phyloP scores from a whole-genome alignment of 345 rosid species.

The Anacardium occidentale region DNA sequence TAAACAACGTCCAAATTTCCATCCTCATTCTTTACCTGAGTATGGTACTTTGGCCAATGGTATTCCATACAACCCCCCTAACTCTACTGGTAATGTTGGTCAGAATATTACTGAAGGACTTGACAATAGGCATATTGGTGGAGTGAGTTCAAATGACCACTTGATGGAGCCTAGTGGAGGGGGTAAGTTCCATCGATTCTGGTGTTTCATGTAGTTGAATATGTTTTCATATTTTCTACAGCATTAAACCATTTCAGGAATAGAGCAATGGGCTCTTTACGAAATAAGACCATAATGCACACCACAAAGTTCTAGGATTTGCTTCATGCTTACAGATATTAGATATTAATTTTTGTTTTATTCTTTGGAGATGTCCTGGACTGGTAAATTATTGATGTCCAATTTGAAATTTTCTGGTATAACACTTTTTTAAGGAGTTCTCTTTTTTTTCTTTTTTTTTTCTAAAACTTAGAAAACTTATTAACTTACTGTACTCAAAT shows the following conservation, averaged over 20 bases:
- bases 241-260: neutral
- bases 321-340: neutral
- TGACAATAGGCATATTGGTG: conserved; percentile 45
- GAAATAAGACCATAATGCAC: neutral
- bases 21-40: conserved; percentile 79
- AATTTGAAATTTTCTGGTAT: neutral
- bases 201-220: conserved; percentile 7
- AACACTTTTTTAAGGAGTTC: neutral
- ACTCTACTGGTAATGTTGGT: conserved; percentile 37
- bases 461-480: no score
- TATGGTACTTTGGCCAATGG: conserved; percentile 59
- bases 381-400: neutral
- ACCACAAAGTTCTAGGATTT: neutral
- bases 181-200: conserved; percentile 42
- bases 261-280: conserved; percentile 11
- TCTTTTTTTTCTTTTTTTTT: no score
- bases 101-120: conserved; percentile 51
- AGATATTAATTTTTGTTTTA: conserved; percentile 15
- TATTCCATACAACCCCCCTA: conserved; percentile 48
- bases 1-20: conserved; percentile 52
- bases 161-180: conserved; percentile 48
- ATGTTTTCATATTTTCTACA: neutral
- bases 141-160: conserved; percentile 50
- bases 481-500: no score
- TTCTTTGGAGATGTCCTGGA: neutral